Base-by-base conservation (phyloP, 306 rosid genomes). In the Macrotyloma uniflorum region DNA sequence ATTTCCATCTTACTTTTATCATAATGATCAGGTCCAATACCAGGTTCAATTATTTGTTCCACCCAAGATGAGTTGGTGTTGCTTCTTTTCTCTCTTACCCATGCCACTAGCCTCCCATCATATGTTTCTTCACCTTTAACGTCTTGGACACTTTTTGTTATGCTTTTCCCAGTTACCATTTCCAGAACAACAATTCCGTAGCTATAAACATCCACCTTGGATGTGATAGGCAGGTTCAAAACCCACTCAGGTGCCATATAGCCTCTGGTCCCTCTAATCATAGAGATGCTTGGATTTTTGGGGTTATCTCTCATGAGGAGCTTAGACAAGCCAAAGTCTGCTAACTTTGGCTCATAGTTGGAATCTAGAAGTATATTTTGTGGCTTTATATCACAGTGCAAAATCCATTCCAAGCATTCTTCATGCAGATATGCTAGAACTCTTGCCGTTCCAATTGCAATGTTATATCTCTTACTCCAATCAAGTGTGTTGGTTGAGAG, bases 41-140 rank as follows among this genome's bases (percentile, higher is more conserved):
- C 19, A 13, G 85, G 66, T 2, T 89, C 91, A 40, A 89, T 42
- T 14, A 79, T 82, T 81, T 79, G 69, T 68, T 55, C 82, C 14
- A 85, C 70, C 79, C 76, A 75, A 33, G n/a, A 8, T 6, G 28
- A 33, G 11, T 59, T 7, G 2, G 13, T 30, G 67, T 40, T 59
- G 2, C 62, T 49, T 54, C 53, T 46, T 66, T 45, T 83, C 18
- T 82, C 89, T 70, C 83, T 85, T 43, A 85, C 85, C 87, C 88
- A 85, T 35, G 77, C 18, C 16, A 66, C 63, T 7, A 61, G 46
- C 18, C 63, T 65, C 5, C 75, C 83, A 64, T 43, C n/a, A 64
- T 15, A 5, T 18, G 45, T 24, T 12, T 79, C 65, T 79, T 42
- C 80, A 5, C 67, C 80, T 55, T 78, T 15, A 19, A 18, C 12